These are phyloP conservation scores for Datisca glomerata DNA, from an alignment of 306 rosid species.

Conservation along the genomic window DNA sequence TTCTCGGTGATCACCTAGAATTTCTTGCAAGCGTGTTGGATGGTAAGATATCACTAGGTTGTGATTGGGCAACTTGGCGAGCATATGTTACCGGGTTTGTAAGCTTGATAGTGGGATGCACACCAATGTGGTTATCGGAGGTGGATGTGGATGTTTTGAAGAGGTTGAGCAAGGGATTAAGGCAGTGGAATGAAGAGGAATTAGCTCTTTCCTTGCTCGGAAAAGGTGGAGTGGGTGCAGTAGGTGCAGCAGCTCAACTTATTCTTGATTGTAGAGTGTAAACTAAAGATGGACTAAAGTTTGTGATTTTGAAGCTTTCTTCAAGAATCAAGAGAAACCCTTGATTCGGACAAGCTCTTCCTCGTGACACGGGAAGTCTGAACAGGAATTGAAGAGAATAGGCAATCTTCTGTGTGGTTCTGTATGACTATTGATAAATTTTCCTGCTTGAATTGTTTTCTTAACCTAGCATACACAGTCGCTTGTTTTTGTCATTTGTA, in stretches of 20 bases:
- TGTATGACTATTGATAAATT: too few species aligned
- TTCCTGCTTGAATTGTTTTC: too few species aligned
- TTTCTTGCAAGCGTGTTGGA: slow-evolving; percentile 58
- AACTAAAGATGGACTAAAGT: too few species aligned
- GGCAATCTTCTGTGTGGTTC: too few species aligned
- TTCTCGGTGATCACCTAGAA: slow-evolving; percentile 51
- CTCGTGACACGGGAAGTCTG: too few species aligned
- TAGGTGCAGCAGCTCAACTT: slow-evolving; percentile 81
- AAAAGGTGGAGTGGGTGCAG: slow-evolving; percentile 52
- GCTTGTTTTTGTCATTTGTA: too few species aligned
- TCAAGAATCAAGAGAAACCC: too few species aligned
- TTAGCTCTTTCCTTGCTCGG: slow-evolving; percentile 75
- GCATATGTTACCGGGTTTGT: slow-evolving; percentile 62
- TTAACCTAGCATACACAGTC: too few species aligned
- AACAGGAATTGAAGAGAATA: too few species aligned
- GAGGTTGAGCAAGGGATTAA: slow-evolving; percentile 63
- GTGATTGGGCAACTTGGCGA: slow-evolving; percentile 55
- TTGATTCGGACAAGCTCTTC: too few species aligned
- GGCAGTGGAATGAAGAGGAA: slow-evolving; percentile 50
- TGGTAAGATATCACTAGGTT: slow-evolving; percentile 40
- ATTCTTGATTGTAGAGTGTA: slow-evolving; percentile 26
- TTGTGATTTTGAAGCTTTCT: too few species aligned
- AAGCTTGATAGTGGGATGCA: slow-evolving; percentile 58
- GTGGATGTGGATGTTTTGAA: slow-evolving; percentile 47
- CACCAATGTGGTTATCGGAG: slow-evolving; percentile 57